These are phyloP conservation scores for Fusarium sp. DNA, from an alignment of 2,329 filamentous ascomycete species.

Conservation along the genomic window DNA sequence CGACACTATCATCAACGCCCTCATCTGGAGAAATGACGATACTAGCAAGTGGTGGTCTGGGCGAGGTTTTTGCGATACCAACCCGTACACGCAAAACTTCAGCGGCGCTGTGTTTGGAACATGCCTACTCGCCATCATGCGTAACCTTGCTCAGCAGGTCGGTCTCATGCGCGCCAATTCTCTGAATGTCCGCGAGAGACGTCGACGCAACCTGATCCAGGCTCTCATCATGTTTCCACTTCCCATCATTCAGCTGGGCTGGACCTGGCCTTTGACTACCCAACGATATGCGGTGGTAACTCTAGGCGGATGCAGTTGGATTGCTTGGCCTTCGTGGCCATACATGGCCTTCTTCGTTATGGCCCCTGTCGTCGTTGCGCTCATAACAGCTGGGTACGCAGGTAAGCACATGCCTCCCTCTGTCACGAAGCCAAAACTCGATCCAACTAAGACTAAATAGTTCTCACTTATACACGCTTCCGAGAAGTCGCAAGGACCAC, in stretches of 20 bases:
- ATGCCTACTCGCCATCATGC: conserved; percentile 70
- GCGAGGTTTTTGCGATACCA: conserved; percentile 68
- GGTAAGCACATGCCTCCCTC: conserved; percentile 56
- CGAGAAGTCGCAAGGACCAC: conserved; percentile 62
- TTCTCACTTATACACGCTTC: conserved; percentile 65
- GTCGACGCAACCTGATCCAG: conserved; percentile 62
- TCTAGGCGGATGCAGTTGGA: conserved; percentile 65
- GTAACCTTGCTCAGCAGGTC: conserved; percentile 67
- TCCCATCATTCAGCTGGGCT: conserved; percentile 64
- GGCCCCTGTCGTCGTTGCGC: conserved; percentile 61
- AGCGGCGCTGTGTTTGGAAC: conserved; percentile 63
- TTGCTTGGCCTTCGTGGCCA: conserved; percentile 63
- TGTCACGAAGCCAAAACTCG: neutral
- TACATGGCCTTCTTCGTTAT: conserved; percentile 65
- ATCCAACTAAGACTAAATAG: conserved; percentile 47
- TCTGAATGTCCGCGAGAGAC: conserved; percentile 59
- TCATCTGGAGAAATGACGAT: conserved; percentile 69
- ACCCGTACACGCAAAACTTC: conserved; percentile 64
- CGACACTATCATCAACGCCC: conserved; percentile 64
- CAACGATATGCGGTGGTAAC: conserved; percentile 67
- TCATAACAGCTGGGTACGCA: conserved; percentile 63
- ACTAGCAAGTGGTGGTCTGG: conserved; percentile 67
- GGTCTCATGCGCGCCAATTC: conserved; percentile 60
- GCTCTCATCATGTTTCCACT: conserved; percentile 69
- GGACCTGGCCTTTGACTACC: conserved; percentile 64